Base-by-base conservation (phyloP, 2,329 filamentous ascomycete species). In the Periconia macrospinosa region DNA sequence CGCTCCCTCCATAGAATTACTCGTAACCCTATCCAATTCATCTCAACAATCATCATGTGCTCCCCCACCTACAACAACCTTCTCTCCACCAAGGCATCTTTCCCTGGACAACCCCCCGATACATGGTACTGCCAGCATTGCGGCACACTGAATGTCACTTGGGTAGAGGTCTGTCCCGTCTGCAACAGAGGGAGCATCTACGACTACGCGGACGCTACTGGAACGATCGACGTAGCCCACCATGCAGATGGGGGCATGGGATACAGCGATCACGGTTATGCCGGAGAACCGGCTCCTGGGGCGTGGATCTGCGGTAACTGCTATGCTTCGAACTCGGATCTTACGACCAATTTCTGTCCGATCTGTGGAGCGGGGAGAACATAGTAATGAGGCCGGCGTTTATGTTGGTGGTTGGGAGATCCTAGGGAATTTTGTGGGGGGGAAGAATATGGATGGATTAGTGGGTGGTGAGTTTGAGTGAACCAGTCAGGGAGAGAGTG, bases 81-180 rank as follows among this genome's bases (percentile, higher is more conserved):
- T 33, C 20, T n/a, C 17, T 41, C 5, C 20, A 44, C 9, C 9
- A 40, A n/a, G n/a, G n/a, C n/a, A n/a, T n/a, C 33, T 20, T 10
- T 18, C 13, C 13, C 18, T 11, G 40, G 20, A 18, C 48, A 46
- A 30, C 44, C 49, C 11, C 10, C 37, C 7, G 57, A 62, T 23
- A 48, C 55, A 15, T 62, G 60, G 60, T 35, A 44, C 5, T 62
- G 60, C 45, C 20, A 43, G 13, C 37, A 53, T 13, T 62, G 60
- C 45, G 58, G 51, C 8, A 20, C 47, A 6, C 35, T 49, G 14
- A 57, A 61, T 15, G 6, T 14, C 6, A 23, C 23, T 10, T 56
- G 52, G 53, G 43, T 47, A 13, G 50, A 56, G 10, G 8, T 43
- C 1, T 58, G 56, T 30, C 58, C 56, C 2, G 30, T 55, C 20